Evolutionary conservation across 495 filamentous ascomycete genomes (phyloP).

Genomic region (Lepidopterella palustris): DNA sequence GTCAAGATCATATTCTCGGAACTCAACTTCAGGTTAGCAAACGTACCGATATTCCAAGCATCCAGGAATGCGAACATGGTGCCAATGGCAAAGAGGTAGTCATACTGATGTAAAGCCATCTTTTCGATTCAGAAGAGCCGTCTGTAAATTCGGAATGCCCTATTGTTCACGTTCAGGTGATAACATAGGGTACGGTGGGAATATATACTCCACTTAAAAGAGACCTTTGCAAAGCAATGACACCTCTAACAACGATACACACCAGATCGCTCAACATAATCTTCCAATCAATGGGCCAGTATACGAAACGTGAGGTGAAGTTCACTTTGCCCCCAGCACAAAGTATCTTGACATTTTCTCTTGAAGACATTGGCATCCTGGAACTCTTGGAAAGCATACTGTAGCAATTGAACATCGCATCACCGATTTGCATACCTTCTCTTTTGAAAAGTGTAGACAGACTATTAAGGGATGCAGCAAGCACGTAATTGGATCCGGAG

Average conservation of each 20-base stretch:
- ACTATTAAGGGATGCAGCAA: no score
- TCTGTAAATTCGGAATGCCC: no score
- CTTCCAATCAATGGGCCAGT: not conserved
- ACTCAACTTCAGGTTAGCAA: slow-evolving; percentile 34
- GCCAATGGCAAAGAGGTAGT: slow-evolving; percentile 69
- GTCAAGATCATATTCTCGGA: not conserved
- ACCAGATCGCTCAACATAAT: not conserved
- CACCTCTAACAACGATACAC: not conserved
- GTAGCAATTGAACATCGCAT: not conserved
- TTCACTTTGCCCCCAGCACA: not conserved
- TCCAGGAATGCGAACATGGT: slow-evolving; percentile 70
- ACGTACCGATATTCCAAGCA: slow-evolving; percentile 64
- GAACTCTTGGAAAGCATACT: not conserved
- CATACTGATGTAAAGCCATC: slow-evolving; percentile 49
- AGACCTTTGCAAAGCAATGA: not conserved
- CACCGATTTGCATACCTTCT: not conserved
- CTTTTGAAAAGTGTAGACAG: not conserved
- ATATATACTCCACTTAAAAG: not conserved
- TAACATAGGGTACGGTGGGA: no score
- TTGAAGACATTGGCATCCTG: not conserved
- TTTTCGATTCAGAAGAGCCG: no score
- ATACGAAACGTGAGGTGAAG: not conserved
- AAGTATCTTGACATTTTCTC: not conserved
- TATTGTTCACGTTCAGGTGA: no score
- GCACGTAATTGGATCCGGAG: no score